Base-by-base conservation (phyloP, 1,284 basidiomycete genomes). In the Sporisorium reilianum region DNA sequence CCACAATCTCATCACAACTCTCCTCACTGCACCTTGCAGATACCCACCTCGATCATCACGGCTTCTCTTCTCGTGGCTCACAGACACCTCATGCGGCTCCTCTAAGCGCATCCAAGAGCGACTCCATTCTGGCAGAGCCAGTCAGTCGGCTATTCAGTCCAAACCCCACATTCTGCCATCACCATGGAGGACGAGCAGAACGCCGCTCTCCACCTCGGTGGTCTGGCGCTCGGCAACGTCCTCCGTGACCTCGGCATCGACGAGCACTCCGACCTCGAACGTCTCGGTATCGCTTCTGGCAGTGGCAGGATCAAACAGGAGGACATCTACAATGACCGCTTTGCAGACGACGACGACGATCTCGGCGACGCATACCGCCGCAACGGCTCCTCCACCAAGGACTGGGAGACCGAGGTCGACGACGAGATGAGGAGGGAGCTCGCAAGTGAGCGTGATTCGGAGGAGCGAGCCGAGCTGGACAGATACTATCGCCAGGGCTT, bases 261-360 rank as follows among this genome's bases (percentile, higher is more conserved):
- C 42, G 71, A 67, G 23, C 61, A 73, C 34, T 49, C 58, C 41
- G 67, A 68, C 22, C 69, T 77, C 54, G 66, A 79, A 57, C 70
- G 77, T 51, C 68, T 76, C 28, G 74, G 74, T 42, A 72, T 76
- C 25, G 68, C 68, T 26, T 77, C 68, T 18, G 63, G 61, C 25
- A 68, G 64, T 44, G 60, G 54, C 51, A 74, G 57, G 22, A 72
- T 81, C 69, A 70, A 78, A 32, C 62, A 67, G 52, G 81, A 84
- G 41, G 77, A 83, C 46, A 84, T 84, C 57, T 84, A 84, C 73
- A 79, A 82, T 16, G 78, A 84, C 34, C 73, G 66, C 26, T 84
- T 78, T 64, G 78, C 71, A 40, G 82, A 84, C 23, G 82, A 84
- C 16, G 77, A 77, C 42, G 75, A 80, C 18, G 77, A 79, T 20